Base-by-base conservation (phyloP, 2,329 filamentous ascomycete species). In the Ophiostoma montium region DNA sequence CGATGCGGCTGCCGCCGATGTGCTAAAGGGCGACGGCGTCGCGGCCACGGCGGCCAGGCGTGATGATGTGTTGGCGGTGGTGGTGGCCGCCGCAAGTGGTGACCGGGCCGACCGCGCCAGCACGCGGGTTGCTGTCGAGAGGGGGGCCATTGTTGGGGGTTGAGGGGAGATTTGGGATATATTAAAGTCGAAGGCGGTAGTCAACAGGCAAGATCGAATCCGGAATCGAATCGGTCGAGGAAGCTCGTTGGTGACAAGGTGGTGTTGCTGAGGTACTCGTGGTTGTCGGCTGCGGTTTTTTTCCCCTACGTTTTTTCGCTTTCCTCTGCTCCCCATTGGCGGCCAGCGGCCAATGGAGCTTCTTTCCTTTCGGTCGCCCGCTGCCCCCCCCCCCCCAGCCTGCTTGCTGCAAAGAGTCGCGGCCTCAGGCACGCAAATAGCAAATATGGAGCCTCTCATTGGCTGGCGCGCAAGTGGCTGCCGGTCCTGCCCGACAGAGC, bases 111-210 rank as follows among this genome's bases (percentile, higher is more conserved):
- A 59, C 67, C 82, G 82, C 72, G 84, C 72, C 65, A 85, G 74
- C 62, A 78, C 71, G 68, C 79, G 78, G 65, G 83, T 78, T 64
- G 79, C 75, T 64, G 75, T 74, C 62, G 79, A 61, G 67, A 87
- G 76, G 65, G 79, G 71, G 67, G 80, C 79, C 81, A 85, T 85
- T 61, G 65, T 65, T 50, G 30, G 21, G n/a, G 30, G 31, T 44
- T 23, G 42, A 44, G 27, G 35, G 27, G 13, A 32, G 35, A 35
- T 23, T 9, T 21, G 18, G 23, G 19, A 12, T 8, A 13, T 11
- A 38, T 8, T 18, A 16, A 18, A 16, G 16, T 21, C 12, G 19
- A 8, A 15, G 18, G 19, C 36, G 36, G 21, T 11, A 4, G 16
- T 18, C 27, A 31, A 31, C 12, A 42, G 15, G 12, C 23, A 12